phyloP scores from a whole-genome alignment of 371 early-diverging fungal species.

The Apophysomyces trapeziformis region DNA sequence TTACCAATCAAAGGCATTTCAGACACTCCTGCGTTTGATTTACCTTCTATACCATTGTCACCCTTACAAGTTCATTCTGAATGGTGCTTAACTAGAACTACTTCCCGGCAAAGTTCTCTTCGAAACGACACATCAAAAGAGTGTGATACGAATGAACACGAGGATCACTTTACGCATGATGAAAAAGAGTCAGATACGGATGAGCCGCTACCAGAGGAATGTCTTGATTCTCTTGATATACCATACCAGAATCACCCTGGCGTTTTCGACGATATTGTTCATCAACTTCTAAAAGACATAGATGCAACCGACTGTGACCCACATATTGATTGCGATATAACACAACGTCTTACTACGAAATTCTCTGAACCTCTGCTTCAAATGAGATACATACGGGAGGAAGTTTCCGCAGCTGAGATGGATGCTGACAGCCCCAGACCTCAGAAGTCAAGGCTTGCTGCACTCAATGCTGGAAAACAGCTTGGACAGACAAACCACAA shows the following conservation, averaged over 20 bases:
- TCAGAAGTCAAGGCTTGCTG: background rate
- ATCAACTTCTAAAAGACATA: background rate
- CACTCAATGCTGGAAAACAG: background rate
- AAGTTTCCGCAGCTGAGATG: background rate
- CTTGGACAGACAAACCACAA: background rate
- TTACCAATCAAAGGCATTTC: background rate
- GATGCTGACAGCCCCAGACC: background rate
- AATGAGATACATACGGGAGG: background rate
- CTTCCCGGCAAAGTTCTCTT: slow-evolving; percentile 2
- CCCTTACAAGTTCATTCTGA: slow-evolving; percentile 21
- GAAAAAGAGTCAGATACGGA: background rate
- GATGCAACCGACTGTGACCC: background rate
- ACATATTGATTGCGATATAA: background rate
- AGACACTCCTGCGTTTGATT: slow-evolving; percentile 14
- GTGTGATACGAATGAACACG: background rate
- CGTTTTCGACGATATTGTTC: background rate
- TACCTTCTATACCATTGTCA: slow-evolving; percentile 23
- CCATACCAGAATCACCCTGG: background rate
- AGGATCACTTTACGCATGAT: background rate
- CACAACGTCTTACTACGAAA: slow-evolving; percentile 1
- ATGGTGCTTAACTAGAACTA: background rate
- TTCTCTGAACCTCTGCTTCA: slow-evolving; percentile 2
- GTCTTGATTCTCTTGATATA: background rate
- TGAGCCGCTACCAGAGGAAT: background rate
- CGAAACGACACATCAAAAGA: background rate